Evolutionary conservation across 2,329 filamentous ascomycete species (phyloP), one percentile per base, ranked within the genome.

Genomic region (Xylaria sp.): DNA sequence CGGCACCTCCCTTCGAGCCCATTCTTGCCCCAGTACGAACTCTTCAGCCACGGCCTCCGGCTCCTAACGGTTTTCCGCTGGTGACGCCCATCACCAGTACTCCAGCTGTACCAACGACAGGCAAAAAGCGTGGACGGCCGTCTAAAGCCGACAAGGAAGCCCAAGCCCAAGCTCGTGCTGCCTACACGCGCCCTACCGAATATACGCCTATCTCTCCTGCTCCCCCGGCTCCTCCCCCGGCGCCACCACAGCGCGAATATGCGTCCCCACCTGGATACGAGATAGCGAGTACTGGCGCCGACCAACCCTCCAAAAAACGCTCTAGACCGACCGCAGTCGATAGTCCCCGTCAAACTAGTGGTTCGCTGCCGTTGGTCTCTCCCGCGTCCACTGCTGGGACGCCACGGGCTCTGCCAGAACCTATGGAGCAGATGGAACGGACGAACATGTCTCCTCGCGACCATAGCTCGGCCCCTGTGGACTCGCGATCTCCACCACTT

Each of bases 51-150:
- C 76, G 77, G 55, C 76, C 74, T 42, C 73, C 73, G 33, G 69
- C 66, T 51, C 50, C 68, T 54, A 77, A 76, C 58, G 75, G 75
- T 51, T 78, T 70, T 62, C 63, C 71, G 15, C 36, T 73, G 44
- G 27, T 65, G 49, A 33, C 49, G 9, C 49, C 63, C 27, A 55
- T 72, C 22, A 58, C 69, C 31, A 73, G 69, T 38, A 72, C 65
- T 39, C 71, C 74, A 44, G 66, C 71, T 36, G 61, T 73, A 51
- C 70, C 74, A 6, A 61, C 71, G 54, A 70, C 75, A 22, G 76
- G 75, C 9, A 82, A 79, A 70, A 84, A 83, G 73, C 79, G 82
- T 66, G 83, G 83, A 1, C 78, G 83, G 44, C 83, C 83, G 4
- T 80, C 82, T 11, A 80, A 82, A 61, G 78, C 80, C 13, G 82